phyloP scores from a whole-genome alignment of 2,329 filamentous ascomycete species.

The Elsinoe ampelina region DNA sequence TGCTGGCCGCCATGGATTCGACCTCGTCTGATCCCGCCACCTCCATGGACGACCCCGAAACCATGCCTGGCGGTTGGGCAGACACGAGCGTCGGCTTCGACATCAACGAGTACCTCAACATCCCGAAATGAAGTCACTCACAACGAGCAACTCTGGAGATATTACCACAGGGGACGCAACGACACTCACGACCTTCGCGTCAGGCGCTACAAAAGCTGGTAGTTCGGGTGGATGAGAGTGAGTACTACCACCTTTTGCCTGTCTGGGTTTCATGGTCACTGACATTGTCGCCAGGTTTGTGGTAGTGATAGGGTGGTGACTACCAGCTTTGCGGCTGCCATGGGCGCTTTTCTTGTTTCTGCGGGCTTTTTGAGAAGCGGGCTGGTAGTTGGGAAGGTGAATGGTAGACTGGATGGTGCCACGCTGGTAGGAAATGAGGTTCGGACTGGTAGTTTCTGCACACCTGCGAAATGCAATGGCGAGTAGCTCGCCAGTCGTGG shows the following conservation, averaged over 20 bases:
- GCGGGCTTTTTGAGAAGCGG: background rate
- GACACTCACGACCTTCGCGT: background rate
- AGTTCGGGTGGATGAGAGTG: background rate
- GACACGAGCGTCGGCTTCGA: background rate
- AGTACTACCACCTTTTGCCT: background rate
- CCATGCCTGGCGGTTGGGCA: background rate
- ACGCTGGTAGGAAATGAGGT: background rate
- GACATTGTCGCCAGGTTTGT: background rate
- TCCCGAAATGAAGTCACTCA: background rate
- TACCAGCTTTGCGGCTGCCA: background rate
- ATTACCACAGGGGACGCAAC: slow-evolving; percentile 1
- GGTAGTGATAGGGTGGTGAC: background rate
- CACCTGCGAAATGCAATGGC: background rate
- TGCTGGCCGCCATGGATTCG: background rate
- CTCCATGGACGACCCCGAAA: background rate
- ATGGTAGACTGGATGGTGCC: background rate
- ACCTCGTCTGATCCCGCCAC: too few relatives aligned
- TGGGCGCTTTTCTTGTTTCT: slow-evolving; percentile 5
- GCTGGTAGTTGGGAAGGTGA: background rate
- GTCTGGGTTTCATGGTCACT: background rate
- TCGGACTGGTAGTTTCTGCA: background rate
- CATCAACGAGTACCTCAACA: background rate
- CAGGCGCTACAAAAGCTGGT: background rate
- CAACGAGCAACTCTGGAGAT: background rate
- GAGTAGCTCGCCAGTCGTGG: background rate